phyloP scores from a whole-genome alignment of 139 green algal genomes.

The Coelastrella sp. region DNA sequence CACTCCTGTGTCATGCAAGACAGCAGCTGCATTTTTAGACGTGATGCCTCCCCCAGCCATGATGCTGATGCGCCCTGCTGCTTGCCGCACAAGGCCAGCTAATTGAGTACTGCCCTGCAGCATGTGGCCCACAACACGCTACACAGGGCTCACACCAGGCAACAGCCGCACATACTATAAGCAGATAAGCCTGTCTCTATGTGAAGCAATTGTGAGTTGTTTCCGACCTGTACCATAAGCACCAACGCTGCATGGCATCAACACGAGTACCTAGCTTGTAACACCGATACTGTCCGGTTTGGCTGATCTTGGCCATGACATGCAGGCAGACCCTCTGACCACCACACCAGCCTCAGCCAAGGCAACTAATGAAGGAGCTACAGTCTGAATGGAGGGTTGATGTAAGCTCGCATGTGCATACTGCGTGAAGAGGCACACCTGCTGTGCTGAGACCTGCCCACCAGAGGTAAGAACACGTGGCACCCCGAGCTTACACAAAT shows the following conservation, averaged over 20 bases:
- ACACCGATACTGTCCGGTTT: no score
- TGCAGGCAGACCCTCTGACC: no score
- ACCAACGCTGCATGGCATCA: no score
- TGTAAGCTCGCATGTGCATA: not conserved
- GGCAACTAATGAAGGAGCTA: no score
- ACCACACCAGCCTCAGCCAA: no score
- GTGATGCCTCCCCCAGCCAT: conserved; percentile 51
- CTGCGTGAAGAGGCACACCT: conserved; percentile 29
- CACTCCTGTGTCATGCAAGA: conserved; percentile 26
- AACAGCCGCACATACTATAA: no score
- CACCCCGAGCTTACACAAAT: conserved; percentile 40
- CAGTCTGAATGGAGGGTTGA: no score
- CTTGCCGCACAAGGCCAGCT: conserved; percentile 31
- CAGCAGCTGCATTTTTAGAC: conserved; percentile 17
- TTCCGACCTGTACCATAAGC: no score
- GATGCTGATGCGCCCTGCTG: conserved; percentile 36
- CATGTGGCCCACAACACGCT: not conserved
- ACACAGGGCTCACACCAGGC: not conserved
- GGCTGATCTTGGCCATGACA: no score
- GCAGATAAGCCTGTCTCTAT: no score
- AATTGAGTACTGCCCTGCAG: conserved; percentile 20
- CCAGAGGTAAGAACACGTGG: conserved; percentile 55
- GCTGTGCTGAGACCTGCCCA: conserved; percentile 18
- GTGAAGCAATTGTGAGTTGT: no score
- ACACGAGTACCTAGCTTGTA: no score